These are phyloP conservation scores for Pestalotiopsis sp. DNA, from an alignment of 2,329 filamentous ascomycete species.

Conservation along the genomic window DNA sequence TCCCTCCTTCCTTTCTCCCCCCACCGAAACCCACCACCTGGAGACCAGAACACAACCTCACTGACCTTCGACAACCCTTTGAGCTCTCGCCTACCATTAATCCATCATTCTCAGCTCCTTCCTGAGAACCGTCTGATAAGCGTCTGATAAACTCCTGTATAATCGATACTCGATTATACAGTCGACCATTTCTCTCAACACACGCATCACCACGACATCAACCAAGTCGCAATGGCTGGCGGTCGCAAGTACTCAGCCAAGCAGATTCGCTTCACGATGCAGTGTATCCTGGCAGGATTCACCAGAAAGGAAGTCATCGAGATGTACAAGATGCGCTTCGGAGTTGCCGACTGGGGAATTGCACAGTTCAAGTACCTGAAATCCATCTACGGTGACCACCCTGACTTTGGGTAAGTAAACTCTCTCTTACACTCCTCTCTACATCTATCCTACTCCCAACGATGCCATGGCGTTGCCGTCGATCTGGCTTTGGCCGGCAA, in stretches of 20 bases:
- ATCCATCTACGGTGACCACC: neutral
- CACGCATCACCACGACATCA: neutral
- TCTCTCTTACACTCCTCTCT: neutral
- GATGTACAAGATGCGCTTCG: constrained; percentile 12
- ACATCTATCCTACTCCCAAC: too few relatives aligned
- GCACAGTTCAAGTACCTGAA: constrained; percentile 15
- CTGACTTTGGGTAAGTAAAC: constrained; percentile 18
- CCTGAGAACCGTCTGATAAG: neutral
- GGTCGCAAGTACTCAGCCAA: constrained; percentile 21
- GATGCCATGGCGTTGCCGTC: neutral
- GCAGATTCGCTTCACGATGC: constrained; percentile 22
- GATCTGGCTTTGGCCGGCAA: neutral
- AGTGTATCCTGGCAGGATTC: constrained; percentile 10
- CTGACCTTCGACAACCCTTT: neutral
- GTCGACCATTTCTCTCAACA: neutral
- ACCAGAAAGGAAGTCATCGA: constrained; percentile 10
- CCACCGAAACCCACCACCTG: neutral
- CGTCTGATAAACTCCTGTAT: neutral
- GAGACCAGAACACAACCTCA: neutral
- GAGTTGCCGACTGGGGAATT: neutral
- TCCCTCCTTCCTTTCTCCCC: too few relatives aligned
- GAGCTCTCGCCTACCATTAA: too few relatives aligned
- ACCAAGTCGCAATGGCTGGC: constrained; percentile 13
- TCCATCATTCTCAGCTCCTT: too few relatives aligned
- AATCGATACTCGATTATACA: neutral